Conservation (phyloP, 2,329 filamentous ascomycete species). For the Emydomyces testavorans region DNA sequence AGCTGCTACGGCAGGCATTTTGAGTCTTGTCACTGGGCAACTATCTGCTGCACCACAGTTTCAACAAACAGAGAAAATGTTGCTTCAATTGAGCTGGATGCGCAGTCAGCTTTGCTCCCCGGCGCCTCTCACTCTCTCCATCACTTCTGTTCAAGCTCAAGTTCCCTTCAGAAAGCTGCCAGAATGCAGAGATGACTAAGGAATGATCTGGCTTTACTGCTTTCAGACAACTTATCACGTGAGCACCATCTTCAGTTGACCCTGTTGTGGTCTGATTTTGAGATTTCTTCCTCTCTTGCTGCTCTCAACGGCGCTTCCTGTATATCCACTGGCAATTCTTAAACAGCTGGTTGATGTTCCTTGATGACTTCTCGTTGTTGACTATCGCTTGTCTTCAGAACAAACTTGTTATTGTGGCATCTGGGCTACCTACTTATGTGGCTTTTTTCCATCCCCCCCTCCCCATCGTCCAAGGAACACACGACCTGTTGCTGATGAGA, state of each 20-base stretch:
- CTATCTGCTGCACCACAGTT: background rate
- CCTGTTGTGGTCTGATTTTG: constrained; percentile 9
- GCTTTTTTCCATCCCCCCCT: constrained; percentile 1
- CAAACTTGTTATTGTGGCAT: background rate
- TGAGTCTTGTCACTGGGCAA: constrained; percentile 17
- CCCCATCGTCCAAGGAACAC: constrained; percentile 6
- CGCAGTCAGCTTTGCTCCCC: background rate
- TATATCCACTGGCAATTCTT: background rate
- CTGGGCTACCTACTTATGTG: constrained; percentile 7
- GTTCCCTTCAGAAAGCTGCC: background rate
- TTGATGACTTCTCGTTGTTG: background rate
- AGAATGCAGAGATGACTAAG: background rate
- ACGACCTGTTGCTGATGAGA: constrained; percentile 9
- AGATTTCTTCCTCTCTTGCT: constrained; percentile 7
- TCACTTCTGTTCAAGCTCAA: background rate
- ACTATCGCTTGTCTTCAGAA: background rate
- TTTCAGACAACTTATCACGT: too few species aligned
- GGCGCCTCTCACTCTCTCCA: too few species aligned
- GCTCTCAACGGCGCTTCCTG: background rate
- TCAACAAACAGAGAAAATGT: background rate
- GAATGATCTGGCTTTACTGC: background rate
- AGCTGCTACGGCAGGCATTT: constrained; percentile 48
- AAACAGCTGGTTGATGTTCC: background rate
- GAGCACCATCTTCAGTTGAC: too few species aligned
- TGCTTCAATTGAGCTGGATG: background rate